Evolutionary conservation across 805 yeast species (phyloP).

Genomic region (Hanseniaspora clermontiae): DNA sequence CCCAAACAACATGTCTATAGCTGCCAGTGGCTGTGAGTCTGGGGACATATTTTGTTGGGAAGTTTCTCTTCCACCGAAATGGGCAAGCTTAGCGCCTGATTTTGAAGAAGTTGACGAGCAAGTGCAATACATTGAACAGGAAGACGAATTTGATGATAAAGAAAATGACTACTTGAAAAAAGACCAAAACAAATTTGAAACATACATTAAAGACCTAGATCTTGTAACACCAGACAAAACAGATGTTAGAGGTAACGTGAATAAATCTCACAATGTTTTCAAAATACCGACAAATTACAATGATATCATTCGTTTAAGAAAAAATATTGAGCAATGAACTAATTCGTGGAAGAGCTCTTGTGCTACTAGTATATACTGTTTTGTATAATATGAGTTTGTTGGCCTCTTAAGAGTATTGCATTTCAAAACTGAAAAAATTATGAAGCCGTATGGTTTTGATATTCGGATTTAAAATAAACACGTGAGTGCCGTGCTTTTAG

Average conservation of each 20-base stretch:
- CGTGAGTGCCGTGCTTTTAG: no score
- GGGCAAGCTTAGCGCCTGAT: slow-evolving; percentile 96
- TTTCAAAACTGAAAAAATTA: no score
- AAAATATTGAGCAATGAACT: not conserved
- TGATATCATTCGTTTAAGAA: slow-evolving; percentile 19
- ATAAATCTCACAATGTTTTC: slow-evolving; percentile 37
- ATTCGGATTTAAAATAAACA: no score
- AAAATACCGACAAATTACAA: slow-evolving; percentile 42
- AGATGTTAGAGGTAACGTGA: slow-evolving; percentile 60
- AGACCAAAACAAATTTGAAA: slow-evolving; percentile 46
- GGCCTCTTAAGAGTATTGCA: no score
- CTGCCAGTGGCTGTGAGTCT: slow-evolving; percentile 74
- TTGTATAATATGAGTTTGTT: no score
- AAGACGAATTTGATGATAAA: slow-evolving; percentile 79
- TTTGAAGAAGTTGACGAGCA: slow-evolving; percentile 90
- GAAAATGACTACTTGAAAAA: slow-evolving; percentile 54
- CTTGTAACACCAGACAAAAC: slow-evolving; percentile 47
- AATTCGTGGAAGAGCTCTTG: not conserved
- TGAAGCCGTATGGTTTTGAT: no score
- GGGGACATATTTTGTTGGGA: slow-evolving; percentile 79
- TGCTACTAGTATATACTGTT: no score
- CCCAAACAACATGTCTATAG: slow-evolving; percentile 54
- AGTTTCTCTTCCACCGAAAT: slow-evolving; percentile 70
- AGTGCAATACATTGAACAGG: slow-evolving; percentile 73
- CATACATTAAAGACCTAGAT: slow-evolving; percentile 44